Percentiles rank a stretch among this genome's conserved stretches.
Conservation (phyloP, 1,139 yeast genomes). For the Debaryomyces sp. region DNA sequence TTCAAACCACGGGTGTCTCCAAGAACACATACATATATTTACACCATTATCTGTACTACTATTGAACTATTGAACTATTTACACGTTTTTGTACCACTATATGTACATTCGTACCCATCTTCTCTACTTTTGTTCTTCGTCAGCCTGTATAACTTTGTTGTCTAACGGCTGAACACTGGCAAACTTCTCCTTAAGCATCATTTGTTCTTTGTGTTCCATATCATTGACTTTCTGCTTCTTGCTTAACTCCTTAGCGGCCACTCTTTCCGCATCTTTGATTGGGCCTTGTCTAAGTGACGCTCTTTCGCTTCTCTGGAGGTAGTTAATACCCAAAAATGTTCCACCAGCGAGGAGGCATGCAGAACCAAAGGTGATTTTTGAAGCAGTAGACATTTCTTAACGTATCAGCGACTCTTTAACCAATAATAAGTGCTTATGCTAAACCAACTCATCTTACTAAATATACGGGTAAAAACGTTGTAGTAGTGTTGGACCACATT, state of each 20-base stretch:
- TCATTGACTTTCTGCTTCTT: constrained; percentile 56
- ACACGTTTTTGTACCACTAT: not conserved
- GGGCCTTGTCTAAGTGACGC: constrained; percentile 78
- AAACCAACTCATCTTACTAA: not conserved
- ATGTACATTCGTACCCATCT: not conserved
- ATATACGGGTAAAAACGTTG: not conserved
- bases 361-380: constrained; percentile 66
- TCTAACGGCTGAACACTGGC: constrained; percentile 67
- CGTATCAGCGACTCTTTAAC: not conserved
- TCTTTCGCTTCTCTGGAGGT: constrained; percentile 67
- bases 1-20: constrained; percentile 53
- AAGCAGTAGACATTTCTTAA: constrained; percentile 63
- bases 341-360: constrained; percentile 59
- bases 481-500: constrained; percentile 1
- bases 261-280: constrained; percentile 70
- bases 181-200: constrained; percentile 62
- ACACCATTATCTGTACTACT: not conserved
- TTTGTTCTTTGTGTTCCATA: constrained; percentile 76
- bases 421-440: not conserved
- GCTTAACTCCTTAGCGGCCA: constrained; percentile 44
- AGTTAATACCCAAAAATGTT: constrained; percentile 68
- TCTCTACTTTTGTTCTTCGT: constrained; percentile 15
- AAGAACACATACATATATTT: constrained; percentile 47
- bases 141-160: constrained; percentile 40
- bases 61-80: constrained; percentile 5